Conservation (phyloP, 202 grass and related monocot genomes). For the Setaria italica region DNA sequence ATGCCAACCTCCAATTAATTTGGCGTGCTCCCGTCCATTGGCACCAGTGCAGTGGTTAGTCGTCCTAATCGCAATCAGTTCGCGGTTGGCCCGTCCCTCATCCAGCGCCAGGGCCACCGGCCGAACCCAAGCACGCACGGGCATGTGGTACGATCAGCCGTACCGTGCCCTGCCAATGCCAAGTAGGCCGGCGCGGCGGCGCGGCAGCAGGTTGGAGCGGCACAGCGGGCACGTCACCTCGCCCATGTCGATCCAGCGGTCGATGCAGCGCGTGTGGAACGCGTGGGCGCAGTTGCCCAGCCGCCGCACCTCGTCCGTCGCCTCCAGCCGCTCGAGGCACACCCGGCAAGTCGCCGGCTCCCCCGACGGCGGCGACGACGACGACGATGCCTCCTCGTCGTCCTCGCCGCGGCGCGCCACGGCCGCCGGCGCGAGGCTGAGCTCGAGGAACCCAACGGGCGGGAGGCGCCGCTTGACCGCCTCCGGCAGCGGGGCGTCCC, state of each 20-base stretch:
- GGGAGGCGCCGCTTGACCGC: slow-evolving; percentile 60
- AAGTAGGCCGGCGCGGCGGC: slow-evolving; percentile 34
- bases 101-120: slow-evolving; percentile 16
- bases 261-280: slow-evolving; percentile 70
- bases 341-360: slow-evolving; percentile 49
- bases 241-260: slow-evolving; percentile 70
- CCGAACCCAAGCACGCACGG: background rate
- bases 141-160: background rate
- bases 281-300: slow-evolving; percentile 70
- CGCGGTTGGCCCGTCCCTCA: slow-evolving; percentile 23
- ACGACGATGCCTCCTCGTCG: background rate
- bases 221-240: slow-evolving; percentile 70
- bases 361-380: background rate
- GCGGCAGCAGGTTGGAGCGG: slow-evolving; percentile 56
- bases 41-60: slow-evolving; percentile 30
- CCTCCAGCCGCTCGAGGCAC: slow-evolving; percentile 63
- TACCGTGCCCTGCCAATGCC: slow-evolving; percentile 31
- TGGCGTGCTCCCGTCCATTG: slow-evolving; percentile 10
- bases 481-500: slow-evolving; percentile 37
- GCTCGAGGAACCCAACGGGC: slow-evolving; percentile 48
- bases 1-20: slow-evolving; percentile 8
- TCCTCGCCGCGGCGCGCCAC: background rate
- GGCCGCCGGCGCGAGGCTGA: background rate
- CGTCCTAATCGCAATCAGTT: slow-evolving; percentile 46
- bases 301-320: slow-evolving; percentile 60